Evolutionary conservation across 208 protist species (phyloP).

Genomic region (Trypanosoma brucei): DNA sequence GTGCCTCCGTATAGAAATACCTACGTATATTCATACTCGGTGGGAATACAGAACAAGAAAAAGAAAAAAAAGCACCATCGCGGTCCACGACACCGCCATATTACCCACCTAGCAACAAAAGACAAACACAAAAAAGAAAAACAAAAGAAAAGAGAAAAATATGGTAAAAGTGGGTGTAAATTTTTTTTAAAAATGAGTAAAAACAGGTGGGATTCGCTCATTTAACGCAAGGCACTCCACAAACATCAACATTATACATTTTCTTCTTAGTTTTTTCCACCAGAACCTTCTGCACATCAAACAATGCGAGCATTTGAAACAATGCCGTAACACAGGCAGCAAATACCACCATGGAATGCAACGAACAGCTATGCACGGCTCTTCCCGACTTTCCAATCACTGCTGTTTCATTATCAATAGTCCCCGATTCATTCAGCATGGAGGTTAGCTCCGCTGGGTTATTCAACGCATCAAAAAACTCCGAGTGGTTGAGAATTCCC

Average conservation of each 20-base stretch:
- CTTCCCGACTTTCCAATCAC: constrained; percentile 50
- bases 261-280: constrained; percentile 73
- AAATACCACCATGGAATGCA: constrained; percentile 49
- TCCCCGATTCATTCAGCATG: constrained; percentile 14
- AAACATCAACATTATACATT: constrained; percentile 79
- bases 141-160: no score
- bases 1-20: no score
- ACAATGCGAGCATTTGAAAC: constrained; percentile 61
- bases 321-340: constrained; percentile 51
- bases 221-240: constrained; percentile 81
- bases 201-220: constrained; percentile 15
- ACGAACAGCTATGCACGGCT: constrained; percentile 38
- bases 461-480: constrained; percentile 17
- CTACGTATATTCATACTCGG: no score
- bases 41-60: no score
- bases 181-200: no score
- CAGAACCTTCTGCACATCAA: constrained; percentile 79
- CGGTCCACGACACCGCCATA: no score
- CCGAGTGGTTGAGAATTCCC: constrained; percentile 22
- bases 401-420: constrained; percentile 22
- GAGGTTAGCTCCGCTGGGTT: constrained; percentile 2
- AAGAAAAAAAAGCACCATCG: no score
- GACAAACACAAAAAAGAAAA: no score
- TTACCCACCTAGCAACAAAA: no score
- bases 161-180: no score